These are phyloP conservation scores for Favolaschia claudopus DNA, from an alignment of 768 basidiomycete genomes.

Conservation along the genomic window DNA sequence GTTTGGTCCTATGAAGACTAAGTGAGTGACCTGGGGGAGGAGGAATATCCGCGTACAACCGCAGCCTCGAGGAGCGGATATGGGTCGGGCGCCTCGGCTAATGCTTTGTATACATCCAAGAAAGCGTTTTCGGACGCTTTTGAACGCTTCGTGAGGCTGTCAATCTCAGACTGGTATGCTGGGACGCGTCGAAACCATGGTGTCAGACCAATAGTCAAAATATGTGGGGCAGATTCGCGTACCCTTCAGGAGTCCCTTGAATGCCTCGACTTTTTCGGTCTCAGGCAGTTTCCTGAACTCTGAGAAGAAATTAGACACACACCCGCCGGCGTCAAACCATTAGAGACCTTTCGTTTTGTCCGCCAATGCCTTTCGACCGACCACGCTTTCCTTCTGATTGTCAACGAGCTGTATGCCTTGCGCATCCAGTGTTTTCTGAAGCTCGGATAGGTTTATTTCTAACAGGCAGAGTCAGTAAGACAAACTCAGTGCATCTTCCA, in stretches of 20 bases:
- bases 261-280: slow-evolving; percentile 82
- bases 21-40: neutral
- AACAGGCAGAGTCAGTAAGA: neutral
- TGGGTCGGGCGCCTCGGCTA: slow-evolving; percentile 97
- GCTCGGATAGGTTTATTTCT: slow-evolving; percentile 89
- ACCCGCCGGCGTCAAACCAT: neutral
- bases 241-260: slow-evolving; percentile 94
- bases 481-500: neutral
- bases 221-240: slow-evolving; percentile 21
- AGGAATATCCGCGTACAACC: slow-evolving; percentile 60
- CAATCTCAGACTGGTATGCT: slow-evolving; percentile 98
- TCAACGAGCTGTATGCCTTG: slow-evolving; percentile 97
- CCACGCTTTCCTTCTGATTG: slow-evolving; percentile 96
- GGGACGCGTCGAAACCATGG: slow-evolving; percentile 8
- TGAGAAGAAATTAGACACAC: slow-evolving; percentile 37
- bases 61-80: slow-evolving; percentile 96
- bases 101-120: slow-evolving; percentile 93
- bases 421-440: slow-evolving; percentile 91
- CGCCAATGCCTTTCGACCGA: slow-evolving; percentile 92
- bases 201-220: neutral
- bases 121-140: slow-evolving; percentile 95
- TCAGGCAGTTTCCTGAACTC: slow-evolving; percentile 98
- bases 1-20: slow-evolving; percentile 79
- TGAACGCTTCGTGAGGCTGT: slow-evolving; percentile 90
- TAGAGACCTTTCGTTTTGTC: slow-evolving; percentile 95